These are phyloP conservation scores for Wallacemonas collosoma DNA, from an alignment of 208 protist species.

Conservation along the genomic window DNA sequence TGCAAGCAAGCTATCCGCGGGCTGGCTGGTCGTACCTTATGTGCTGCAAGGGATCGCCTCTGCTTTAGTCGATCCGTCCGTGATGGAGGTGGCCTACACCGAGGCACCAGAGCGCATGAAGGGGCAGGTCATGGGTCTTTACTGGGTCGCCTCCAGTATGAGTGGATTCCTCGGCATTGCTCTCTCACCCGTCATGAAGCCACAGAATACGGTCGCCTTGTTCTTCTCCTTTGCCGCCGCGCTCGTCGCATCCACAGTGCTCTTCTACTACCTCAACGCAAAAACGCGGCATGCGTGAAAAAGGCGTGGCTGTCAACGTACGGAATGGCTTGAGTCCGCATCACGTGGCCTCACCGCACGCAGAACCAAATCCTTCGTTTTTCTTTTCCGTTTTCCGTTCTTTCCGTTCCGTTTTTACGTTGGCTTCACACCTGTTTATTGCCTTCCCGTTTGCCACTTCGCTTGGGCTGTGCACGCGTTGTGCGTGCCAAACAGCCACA, in stretches of 20 bases:
- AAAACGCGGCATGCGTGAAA: not conserved
- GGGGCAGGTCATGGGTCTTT: slow-evolving; percentile 65
- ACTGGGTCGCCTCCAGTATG: slow-evolving; percentile 61
- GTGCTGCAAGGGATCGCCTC: slow-evolving; percentile 60
- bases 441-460: no score
- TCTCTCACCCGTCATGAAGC: slow-evolving; percentile 62
- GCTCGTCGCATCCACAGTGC: slow-evolving; percentile 32
- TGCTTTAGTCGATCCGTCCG: slow-evolving; percentile 63
- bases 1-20: slow-evolving; percentile 32
- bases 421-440: no score
- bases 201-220: slow-evolving; percentile 40
- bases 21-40: slow-evolving; percentile 60
- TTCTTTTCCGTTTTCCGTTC: no score
- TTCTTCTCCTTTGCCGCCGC: slow-evolving; percentile 51
- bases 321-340: not conserved
- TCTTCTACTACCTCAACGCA: slow-evolving; percentile 51
- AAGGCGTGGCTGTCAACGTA: not conserved
- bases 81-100: slow-evolving; percentile 70
- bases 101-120: slow-evolving; percentile 62
- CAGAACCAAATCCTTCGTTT: no score
- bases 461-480: no score
- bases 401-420: no score
- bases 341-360: no score
- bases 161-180: slow-evolving; percentile 67
- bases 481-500: no score